Evolutionary conservation across 495 filamentous ascomycete species (phyloP).

Genomic region (Lophiostoma macrostomum): DNA sequence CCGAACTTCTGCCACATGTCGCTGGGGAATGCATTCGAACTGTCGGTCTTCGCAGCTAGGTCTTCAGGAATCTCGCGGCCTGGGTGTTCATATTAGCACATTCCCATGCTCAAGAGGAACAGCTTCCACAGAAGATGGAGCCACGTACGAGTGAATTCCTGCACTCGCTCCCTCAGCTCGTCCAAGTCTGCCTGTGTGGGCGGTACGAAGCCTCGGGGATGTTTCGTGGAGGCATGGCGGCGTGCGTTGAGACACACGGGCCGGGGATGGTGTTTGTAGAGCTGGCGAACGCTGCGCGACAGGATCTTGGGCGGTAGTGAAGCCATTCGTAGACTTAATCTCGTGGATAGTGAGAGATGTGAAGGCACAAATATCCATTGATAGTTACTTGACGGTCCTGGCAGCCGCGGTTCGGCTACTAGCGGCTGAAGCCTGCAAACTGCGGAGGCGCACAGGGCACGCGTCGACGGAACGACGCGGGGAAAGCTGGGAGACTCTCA

Average conservation of each 20-base stretch:
- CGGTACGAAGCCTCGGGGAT: conserved; percentile 76
- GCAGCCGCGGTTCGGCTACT: conserved; percentile 15
- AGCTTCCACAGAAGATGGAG: neutral
- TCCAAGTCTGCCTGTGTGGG: conserved; percentile 71
- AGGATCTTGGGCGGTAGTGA: conserved; percentile 22
- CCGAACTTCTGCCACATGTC: conserved; percentile 95
- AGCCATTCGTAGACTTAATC: conserved; percentile 10
- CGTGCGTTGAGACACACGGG: conserved; percentile 20
- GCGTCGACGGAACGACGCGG: no score
- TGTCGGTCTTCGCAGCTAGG: conserved; percentile 76
- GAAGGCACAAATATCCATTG: neutral
- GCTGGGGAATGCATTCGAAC: conserved; percentile 79
- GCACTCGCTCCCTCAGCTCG: conserved; percentile 85
- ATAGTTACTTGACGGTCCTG: neutral
- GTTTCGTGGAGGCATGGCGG: conserved; percentile 67
- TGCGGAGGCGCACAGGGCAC: no score
- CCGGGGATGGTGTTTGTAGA: conserved; percentile 17
- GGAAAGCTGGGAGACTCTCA: no score
- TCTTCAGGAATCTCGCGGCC: conserved; percentile 76
- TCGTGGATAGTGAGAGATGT: neutral
- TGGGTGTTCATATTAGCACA: conserved; percentile 13
- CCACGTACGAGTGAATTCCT: conserved; percentile 73
- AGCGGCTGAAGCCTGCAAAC: neutral
- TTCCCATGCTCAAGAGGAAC: neutral
- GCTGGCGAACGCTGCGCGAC: conserved; percentile 23